Base-by-base conservation (phyloP, 306 rosid genomes). In the Malus sylvestris region DNA sequence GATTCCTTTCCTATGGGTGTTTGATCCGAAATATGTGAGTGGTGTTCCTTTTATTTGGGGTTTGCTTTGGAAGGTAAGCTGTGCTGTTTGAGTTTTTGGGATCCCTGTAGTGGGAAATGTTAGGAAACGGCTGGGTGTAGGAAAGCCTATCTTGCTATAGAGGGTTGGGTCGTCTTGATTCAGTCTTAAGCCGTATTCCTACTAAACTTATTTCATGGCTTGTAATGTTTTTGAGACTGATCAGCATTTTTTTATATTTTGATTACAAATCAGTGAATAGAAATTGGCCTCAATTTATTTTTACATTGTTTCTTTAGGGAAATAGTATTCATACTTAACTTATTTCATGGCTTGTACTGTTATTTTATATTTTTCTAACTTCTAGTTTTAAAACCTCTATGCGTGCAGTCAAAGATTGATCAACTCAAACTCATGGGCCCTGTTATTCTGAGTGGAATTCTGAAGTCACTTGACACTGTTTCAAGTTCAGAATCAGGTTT, bases 371-470 rank as follows among this genome's bases (percentile, higher is more conserved):
- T 29, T 61, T 19, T 76, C 67, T 70, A 65, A 10, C 76, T 32
- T 67, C 35, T 30, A 32, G 42, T 12, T 49, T 76, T 82, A 75
- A 71, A 58, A 78, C 72, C 63, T 75, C 68, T 77, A 42, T 79
- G 68, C 8, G 9, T 88, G 89, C 90, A 94, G 98, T 95, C 97
- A 52, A 89, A 78, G 78, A 84, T 83, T 55, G 92, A 90, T 29
- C 98, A 94, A 83, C 97, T 94, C 46, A 92, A 82, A 88, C 88
- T 92, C 74, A 92, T 92, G 91, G 93, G 96, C 69, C 98, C 98
- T 52, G 91, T 94, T 84, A 92, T 92, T 87, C 91, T 94, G 67
- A 89, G 86, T 84, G 97, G 91, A 78, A 87, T 94, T 79, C 65
- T 94, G 91, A 94, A 92, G 89, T 94, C 96, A 66, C 98, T 94